Conservation (phyloP, 2,329 filamentous ascomycete species). For the Venturiaceae sp. region DNA sequence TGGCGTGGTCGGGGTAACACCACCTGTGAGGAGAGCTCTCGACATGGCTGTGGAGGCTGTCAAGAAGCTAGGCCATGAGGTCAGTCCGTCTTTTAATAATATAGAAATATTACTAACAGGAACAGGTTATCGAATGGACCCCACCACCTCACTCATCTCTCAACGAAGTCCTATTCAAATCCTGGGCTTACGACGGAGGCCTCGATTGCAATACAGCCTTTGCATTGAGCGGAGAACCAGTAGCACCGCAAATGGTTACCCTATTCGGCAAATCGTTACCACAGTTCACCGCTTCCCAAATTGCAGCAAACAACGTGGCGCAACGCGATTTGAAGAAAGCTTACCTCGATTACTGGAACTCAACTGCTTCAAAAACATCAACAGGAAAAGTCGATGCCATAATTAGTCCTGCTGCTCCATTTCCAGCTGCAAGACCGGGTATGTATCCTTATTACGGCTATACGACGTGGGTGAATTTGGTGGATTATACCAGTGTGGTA, state of each 20-base stretch:
- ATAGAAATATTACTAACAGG: too few relatives aligned
- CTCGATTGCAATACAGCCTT: conserved; percentile 20
- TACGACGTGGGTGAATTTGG: conserved; percentile 37
- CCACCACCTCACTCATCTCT: conserved; percentile 7
- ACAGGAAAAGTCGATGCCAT: conserved; percentile 28
- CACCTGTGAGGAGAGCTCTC: conserved; percentile 25
- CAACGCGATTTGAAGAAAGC: conserved; percentile 21
- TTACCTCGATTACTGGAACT: conserved; percentile 29
- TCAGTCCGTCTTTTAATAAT: neutral
- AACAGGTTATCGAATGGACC: conserved; percentile 12
- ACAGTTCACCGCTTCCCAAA: conserved; percentile 18
- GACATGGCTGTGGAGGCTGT: conserved; percentile 12
- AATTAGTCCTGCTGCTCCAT: conserved; percentile 26
- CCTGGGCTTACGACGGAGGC: conserved; percentile 24
- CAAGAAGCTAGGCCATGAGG: conserved; percentile 9
- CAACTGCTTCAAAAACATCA: conserved; percentile 15
- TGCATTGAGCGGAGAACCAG: conserved; percentile 22
- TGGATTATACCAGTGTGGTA: conserved; percentile 46
- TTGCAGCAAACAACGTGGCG: conserved; percentile 22
- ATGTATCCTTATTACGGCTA: conserved; percentile 28
- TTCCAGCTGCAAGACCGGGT: conserved; percentile 20
- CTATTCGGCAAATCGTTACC: conserved; percentile 12
- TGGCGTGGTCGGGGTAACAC: conserved; percentile 23
- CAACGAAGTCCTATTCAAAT: conserved; percentile 8
- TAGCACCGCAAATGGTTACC: conserved; percentile 17